A percentile compares a stretch with the other conserved stretches of the same genome.
Evolutionary conservation across 1,139 yeast genomes (phyloP).

Genomic region (Fermentozyma sake): DNA sequence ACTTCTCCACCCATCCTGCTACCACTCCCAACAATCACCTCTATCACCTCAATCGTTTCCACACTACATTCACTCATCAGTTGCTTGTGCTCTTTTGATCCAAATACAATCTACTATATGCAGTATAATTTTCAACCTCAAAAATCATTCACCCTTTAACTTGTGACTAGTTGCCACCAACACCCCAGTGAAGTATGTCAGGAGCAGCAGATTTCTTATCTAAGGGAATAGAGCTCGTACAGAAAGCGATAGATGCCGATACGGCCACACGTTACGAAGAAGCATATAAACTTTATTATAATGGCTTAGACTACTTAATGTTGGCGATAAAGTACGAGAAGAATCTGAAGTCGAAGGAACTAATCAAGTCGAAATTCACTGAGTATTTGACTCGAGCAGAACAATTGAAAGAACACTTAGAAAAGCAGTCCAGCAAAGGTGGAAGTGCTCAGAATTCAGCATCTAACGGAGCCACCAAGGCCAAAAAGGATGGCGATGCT

Average conservation of each 20-base stretch:
- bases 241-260: constrained; percentile 93
- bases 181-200: constrained; percentile 16
- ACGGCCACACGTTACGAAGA: constrained; percentile 88
- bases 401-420: constrained; percentile 86
- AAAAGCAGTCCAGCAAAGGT: constrained; percentile 48
- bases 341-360: constrained; percentile 81
- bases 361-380: constrained; percentile 82
- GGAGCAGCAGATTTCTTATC: constrained; percentile 77
- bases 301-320: constrained; percentile 93
- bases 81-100: too few species aligned
- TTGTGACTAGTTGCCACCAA: too few species aligned
- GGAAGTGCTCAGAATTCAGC: constrained; percentile 48
- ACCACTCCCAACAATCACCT: too few species aligned
- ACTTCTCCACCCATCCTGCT: too few species aligned
- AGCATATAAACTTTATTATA: constrained; percentile 88
- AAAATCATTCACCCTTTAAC: too few species aligned
- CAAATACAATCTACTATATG: too few species aligned
- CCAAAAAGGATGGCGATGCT: constrained; percentile 46
- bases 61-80: too few species aligned
- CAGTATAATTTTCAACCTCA: too few species aligned
- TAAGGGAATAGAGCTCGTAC: constrained; percentile 91
- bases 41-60: too few species aligned
- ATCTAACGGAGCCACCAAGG: constrained; percentile 56
- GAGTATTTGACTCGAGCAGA: constrained; percentile 94
- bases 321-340: constrained; percentile 94